These are phyloP conservation scores for Berberis vulgaris DNA, from an alignment of 164 flowering plant species.

Conservation along the genomic window DNA sequence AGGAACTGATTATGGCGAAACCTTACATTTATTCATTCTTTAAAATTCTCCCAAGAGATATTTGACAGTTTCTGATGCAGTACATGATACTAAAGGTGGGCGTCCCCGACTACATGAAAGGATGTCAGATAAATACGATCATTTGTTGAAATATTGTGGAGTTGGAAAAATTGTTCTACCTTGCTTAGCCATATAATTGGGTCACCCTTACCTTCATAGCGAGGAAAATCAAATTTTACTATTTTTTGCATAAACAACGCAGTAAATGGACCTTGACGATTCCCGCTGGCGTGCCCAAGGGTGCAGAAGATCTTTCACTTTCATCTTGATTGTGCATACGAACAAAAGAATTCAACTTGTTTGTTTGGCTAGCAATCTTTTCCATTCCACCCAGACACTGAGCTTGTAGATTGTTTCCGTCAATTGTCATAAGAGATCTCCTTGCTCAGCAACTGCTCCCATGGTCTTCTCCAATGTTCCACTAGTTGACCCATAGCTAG, in stretches of 20 bases:
- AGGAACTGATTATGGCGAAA: background rate
- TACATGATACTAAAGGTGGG: background rate
- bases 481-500: too few relatives aligned
- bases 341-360: too few relatives aligned
- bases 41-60: constrained; percentile 5
- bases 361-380: too few relatives aligned
- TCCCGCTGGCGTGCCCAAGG: too few relatives aligned
- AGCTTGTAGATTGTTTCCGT: too few relatives aligned
- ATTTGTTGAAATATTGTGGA: background rate
- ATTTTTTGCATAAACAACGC: background rate
- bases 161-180: background rate
- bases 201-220: background rate
- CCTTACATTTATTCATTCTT: background rate
- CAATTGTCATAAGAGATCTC: too few relatives aligned
- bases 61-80: background rate
- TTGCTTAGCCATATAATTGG: constrained; percentile 3
- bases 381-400: too few relatives aligned
- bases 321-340: too few relatives aligned
- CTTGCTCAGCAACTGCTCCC: too few relatives aligned
- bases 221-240: constrained; percentile 9
- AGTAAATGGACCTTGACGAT: too few relatives aligned
- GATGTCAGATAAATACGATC: background rate
- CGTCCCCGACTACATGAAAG: background rate
- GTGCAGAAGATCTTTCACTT: too few relatives aligned
- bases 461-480: too few relatives aligned